Base-by-base conservation (phyloP, 108 stramenopile species). In the Skeletonema marinoi region DNA sequence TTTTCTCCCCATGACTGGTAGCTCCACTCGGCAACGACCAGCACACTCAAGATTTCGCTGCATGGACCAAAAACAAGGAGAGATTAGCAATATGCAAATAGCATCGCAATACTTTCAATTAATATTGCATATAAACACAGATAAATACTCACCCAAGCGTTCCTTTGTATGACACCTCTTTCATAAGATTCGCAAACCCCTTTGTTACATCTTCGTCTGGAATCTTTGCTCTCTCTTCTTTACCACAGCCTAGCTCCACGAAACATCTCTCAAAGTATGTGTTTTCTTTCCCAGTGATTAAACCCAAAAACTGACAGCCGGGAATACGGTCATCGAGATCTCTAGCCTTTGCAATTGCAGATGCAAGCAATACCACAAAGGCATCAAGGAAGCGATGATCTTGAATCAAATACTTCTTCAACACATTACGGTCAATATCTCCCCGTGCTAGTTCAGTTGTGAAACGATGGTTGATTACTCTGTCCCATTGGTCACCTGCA, bases 21-120 rank as follows among this genome's bases (percentile, higher is more conserved):
- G 56, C 63, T 70, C 91, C 91, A 92, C 56, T 92, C 91, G 21
- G 87, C 88, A 17, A 92, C 91, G 39, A 87, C 86, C 10, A 92
- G 48, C 17, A 92, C 89, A 19, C 87, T 74, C 67, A 92, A 72
- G 78, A 87, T 89, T 85, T 90, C 87, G 11, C 71, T 72, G 11
- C 11, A 12, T 21, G 12, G 62, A 14, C 3, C 19, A 21, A 65
- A 25, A 25, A 25, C 25, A 25, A 66, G n/a, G 9, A 56, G 9
- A 29, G 9, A 29, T 56, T 56, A 56, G 54, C 25, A 56, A 56
- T 0, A 25, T 25, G 25, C 25, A 25, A n/a, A 56, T 10, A 25
- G 25, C 29, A 10, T 8, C n/a, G 54, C 6, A 10, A 25, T 10
- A 56, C 3, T 56, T 21, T 5, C 44, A n/a, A 42, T 42, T 3